Percentiles rank a stretch among this genome's conserved stretches.
Conservation (phyloP, 768 basidiomycete genomes). For the Russula abietina region DNA sequence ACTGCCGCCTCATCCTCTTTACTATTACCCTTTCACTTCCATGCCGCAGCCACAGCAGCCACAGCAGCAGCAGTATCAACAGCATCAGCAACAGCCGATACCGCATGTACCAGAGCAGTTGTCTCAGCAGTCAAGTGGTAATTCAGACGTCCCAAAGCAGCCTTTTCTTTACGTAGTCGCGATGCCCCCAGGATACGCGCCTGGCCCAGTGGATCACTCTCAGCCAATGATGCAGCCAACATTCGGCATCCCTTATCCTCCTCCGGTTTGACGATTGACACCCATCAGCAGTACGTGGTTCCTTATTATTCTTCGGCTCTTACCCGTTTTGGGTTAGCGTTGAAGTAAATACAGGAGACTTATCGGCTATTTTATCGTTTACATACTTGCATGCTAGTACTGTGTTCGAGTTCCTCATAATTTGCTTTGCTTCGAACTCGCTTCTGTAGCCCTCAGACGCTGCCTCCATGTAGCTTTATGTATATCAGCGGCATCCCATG, state of each 20-base stretch:
- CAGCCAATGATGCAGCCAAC: constrained; percentile 8
- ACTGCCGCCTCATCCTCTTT: constrained; percentile 18
- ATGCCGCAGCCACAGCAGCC: neutral
- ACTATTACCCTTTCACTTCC: constrained; percentile 15
- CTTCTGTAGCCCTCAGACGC: neutral
- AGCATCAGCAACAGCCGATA: neutral
- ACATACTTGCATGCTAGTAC: neutral
- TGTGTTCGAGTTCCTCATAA: neutral
- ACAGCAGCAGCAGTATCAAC: neutral
- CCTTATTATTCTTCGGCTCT: neutral
- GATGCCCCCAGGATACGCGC: constrained; percentile 14
- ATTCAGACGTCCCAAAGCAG: constrained; percentile 9
- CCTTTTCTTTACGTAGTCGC: constrained; percentile 20
- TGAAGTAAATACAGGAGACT: neutral
- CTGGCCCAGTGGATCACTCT: constrained; percentile 1
- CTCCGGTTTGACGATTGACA: constrained; percentile 7
- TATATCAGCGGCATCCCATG: neutral
- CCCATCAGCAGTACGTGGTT: neutral
- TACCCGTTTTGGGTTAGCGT: neutral
- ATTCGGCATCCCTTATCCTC: neutral
- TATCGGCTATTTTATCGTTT: constrained; percentile 10
- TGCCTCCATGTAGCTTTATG: neutral
- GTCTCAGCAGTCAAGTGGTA: constrained; percentile 11
- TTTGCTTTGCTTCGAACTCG: neutral
- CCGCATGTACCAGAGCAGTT: neutral